These are phyloP conservation scores for Leptographium galeiforme DNA, from an alignment of 2,329 filamentous ascomycete species.

Conservation along the genomic window DNA sequence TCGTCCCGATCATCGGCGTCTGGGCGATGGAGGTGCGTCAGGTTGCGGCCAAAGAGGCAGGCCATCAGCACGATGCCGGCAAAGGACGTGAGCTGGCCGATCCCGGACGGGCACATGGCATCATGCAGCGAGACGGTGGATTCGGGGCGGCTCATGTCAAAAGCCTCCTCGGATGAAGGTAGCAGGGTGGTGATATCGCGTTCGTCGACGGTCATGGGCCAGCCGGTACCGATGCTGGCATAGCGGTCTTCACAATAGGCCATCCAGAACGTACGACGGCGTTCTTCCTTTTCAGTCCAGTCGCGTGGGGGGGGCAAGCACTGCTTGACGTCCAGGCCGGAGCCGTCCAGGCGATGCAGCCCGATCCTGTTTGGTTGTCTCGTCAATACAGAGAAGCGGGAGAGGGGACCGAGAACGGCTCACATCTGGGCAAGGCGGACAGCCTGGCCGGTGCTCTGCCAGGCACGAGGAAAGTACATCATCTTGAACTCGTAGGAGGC, in stretches of 20 bases:
- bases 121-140: constrained; percentile 57
- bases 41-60: constrained; percentile 80
- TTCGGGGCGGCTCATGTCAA: constrained; percentile 64
- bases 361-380: constrained; percentile 59
- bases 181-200: constrained; percentile 79
- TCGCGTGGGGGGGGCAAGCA: constrained; percentile 76
- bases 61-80: constrained; percentile 73
- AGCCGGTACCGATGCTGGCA: constrained; percentile 89
- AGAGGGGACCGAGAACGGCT: constrained; percentile 13
- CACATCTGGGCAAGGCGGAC: constrained; percentile 76
- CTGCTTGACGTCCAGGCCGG: constrained; percentile 80
- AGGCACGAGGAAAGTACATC: constrained; percentile 94
- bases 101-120: constrained; percentile 57
- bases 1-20: constrained; percentile 68
- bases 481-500: constrained; percentile 86
- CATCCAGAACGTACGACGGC: constrained; percentile 90
- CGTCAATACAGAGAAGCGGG: neutral
- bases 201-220: constrained; percentile 92
- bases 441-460: constrained; percentile 78
- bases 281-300: constrained; percentile 88
- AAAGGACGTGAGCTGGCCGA: constrained; percentile 61
- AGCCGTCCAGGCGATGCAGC: constrained; percentile 72
- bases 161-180: constrained; percentile 74
- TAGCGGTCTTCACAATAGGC: constrained; percentile 83
- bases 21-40: constrained; percentile 81